A percentile compares a stretch with the other conserved stretches of the same genome.
Evolutionary conservation across 2,329 filamentous ascomycete species (phyloP).

Genomic region (Ceratocystis albifundus): DNA sequence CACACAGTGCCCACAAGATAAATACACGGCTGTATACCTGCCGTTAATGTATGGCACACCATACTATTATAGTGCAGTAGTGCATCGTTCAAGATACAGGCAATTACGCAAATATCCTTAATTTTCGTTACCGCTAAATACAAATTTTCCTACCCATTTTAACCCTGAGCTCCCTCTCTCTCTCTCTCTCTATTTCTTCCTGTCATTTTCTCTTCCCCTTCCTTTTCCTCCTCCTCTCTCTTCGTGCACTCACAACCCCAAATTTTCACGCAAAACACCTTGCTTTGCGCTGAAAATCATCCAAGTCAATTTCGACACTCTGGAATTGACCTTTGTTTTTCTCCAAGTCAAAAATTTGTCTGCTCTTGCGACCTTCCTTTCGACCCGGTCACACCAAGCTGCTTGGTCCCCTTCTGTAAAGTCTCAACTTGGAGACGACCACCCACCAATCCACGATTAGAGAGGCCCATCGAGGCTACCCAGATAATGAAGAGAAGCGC

Average conservation of each 20-base stretch:
- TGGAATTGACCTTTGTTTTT: background rate
- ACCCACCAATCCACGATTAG: slow-evolving; percentile 5
- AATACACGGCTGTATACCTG: too few relatives aligned
- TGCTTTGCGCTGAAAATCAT: slow-evolving; percentile 8
- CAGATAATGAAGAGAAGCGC: slow-evolving; percentile 24
- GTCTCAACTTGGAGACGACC: slow-evolving; percentile 9
- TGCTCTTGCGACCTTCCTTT: background rate
- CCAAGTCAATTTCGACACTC: background rate
- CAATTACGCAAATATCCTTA: too few relatives aligned
- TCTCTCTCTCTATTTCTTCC: background rate
- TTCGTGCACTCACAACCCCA: background rate
- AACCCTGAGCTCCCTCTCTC: background rate
- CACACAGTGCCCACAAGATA: too few relatives aligned
- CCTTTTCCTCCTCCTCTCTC: background rate
- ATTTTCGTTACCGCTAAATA: background rate
- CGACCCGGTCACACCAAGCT: background rate
- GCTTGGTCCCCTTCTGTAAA: background rate
- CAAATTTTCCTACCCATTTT: background rate
- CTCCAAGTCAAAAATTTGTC: background rate
- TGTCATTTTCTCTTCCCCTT: background rate
- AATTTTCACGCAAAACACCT: slow-evolving; percentile 3
- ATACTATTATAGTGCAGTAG: too few relatives aligned
- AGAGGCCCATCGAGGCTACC: slow-evolving; percentile 11
- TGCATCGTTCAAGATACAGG: too few relatives aligned
- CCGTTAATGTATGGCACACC: too few relatives aligned